A percentile compares a stretch with the other conserved stretches of the same genome.
These are phyloP conservation scores for Rhodotorula babjevae DNA, from an alignment of 768 basidiomycete genomes.

Conservation along the genomic window DNA sequence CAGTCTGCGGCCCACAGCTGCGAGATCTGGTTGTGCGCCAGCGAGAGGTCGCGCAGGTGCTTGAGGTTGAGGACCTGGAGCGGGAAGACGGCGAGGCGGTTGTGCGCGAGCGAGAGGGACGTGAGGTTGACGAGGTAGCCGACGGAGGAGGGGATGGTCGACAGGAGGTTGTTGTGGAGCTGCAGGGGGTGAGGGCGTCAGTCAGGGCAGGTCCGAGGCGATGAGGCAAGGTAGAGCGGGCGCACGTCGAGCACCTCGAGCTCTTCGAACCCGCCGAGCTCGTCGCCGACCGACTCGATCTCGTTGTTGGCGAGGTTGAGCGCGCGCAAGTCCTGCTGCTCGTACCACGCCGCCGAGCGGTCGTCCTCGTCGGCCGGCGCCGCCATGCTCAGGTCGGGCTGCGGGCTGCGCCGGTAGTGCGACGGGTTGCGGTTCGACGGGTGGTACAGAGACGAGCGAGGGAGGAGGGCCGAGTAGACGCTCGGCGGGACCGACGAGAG, in stretches of 20 bases:
- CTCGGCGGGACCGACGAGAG: background rate
- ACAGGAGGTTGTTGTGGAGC: slow-evolving; percentile 26
- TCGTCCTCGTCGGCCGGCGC: background rate
- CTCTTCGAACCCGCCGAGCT: slow-evolving; percentile 27
- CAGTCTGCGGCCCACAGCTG: slow-evolving; percentile 22
- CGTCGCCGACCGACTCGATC: slow-evolving; percentile 7
- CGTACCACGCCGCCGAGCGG: slow-evolving; percentile 12
- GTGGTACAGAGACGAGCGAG: slow-evolving; percentile 16
- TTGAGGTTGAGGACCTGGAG: slow-evolving; percentile 15
- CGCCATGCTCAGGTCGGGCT: slow-evolving; percentile 4
- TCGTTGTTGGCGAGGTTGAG: slow-evolving; percentile 30
- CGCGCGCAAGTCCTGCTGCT: slow-evolving; percentile 14
- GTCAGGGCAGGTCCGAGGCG: background rate
- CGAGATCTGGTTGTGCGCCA: slow-evolving; percentile 17
- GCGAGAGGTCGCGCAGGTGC: slow-evolving; percentile 22
- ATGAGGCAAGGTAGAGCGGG: background rate
- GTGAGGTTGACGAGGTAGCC: slow-evolving; percentile 24
- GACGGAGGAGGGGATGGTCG: slow-evolving; percentile 9
- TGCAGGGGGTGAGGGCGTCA: background rate
- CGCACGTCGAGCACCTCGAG: slow-evolving; percentile 28
- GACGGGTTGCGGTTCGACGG: slow-evolving; percentile 9
- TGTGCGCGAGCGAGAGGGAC: slow-evolving; percentile 20
- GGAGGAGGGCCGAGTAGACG: slow-evolving; percentile 25
- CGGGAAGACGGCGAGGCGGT: slow-evolving; percentile 18
- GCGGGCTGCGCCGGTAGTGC: background rate